Conservation (phyloP, 1,284 basidiomycete species). For the Cutaneotrichosporon cutaneum region DNA sequence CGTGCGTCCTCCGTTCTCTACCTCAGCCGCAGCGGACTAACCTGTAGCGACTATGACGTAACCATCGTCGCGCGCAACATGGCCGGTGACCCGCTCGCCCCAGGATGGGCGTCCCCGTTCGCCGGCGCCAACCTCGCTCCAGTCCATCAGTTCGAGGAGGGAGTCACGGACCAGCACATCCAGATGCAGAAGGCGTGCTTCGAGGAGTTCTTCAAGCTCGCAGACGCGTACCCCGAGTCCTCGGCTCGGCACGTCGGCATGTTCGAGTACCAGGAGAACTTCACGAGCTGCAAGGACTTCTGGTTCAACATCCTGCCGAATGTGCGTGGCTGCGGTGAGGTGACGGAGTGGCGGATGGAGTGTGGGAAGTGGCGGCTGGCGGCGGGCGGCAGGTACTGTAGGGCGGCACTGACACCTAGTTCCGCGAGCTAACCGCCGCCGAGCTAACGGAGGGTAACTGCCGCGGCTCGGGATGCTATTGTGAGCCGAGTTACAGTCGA, state of each 20-base stretch:
- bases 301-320: conserved; percentile 10
- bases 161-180: not conserved
- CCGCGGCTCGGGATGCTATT: not conserved
- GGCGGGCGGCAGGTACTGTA: no score
- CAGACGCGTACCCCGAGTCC: not conserved
- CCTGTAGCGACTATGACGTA: not conserved
- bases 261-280: conserved; percentile 10
- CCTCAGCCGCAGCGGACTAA: not conserved
- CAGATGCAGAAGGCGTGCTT: conserved; percentile 1
- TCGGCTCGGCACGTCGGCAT: not conserved
- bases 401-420: not conserved
- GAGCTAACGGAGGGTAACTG: conserved; percentile 1
- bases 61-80: conserved; percentile 5
- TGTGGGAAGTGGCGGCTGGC: no score
- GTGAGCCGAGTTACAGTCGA: no score
- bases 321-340: not conserved
- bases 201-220: not conserved
- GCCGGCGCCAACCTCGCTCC: conserved; percentile 1
- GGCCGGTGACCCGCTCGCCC: not conserved
- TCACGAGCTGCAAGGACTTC: conserved; percentile 1
- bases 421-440: not conserved
- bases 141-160: conserved; percentile 1
- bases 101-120: not conserved
- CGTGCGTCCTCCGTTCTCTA: not conserved
- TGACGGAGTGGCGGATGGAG: no score